Percentiles rank a stretch among this genome's conserved stretches.
phyloP scores from a whole-genome alignment of 2,329 filamentous ascomycete genomes.

The Diaporthe sp. region DNA sequence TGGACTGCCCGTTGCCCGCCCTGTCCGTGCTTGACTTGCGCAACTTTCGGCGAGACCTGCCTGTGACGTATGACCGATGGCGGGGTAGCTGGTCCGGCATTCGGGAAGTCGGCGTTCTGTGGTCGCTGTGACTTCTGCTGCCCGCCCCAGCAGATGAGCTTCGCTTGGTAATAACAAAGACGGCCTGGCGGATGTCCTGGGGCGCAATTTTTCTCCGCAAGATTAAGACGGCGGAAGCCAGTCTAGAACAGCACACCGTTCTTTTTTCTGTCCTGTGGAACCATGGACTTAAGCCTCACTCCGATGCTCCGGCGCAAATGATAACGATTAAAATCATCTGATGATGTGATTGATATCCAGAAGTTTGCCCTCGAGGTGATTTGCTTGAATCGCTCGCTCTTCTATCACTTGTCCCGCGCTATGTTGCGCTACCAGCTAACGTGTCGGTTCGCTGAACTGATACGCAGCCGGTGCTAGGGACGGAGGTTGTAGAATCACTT shows the following conservation, averaged over 20 bases:
- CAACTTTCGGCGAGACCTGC: constrained; percentile 23
- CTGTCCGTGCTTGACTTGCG: not conserved
- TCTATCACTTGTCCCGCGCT: not conserved
- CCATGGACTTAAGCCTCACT: not conserved
- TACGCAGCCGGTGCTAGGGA: not conserved
- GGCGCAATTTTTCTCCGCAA: constrained; percentile 25
- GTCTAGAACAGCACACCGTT: not conserved
- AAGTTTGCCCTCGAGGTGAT: not conserved
- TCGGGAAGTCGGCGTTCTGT: constrained; percentile 27
- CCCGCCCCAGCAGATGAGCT: not conserved
- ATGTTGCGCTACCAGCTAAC: not conserved
- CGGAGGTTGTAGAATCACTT: not conserved
- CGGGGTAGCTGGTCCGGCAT: constrained; percentile 24
- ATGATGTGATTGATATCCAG: not conserved
- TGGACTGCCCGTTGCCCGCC: not conserved
- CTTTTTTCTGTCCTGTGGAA: not conserved
- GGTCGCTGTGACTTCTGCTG: not conserved
- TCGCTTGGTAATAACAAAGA: constrained; percentile 12
- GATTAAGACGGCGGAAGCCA: too few species aligned
- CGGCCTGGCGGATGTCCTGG: constrained; percentile 7
- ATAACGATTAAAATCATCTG: not conserved
- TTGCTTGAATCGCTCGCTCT: not conserved
- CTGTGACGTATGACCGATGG: constrained; percentile 21
- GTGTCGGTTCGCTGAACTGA: not conserved
- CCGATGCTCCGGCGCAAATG: not conserved